Evolutionary conservation across 2,329 filamentous ascomycete genomes (phyloP), one percentile per base, ranked within the genome.

Genomic region (Alternaria rosae): DNA sequence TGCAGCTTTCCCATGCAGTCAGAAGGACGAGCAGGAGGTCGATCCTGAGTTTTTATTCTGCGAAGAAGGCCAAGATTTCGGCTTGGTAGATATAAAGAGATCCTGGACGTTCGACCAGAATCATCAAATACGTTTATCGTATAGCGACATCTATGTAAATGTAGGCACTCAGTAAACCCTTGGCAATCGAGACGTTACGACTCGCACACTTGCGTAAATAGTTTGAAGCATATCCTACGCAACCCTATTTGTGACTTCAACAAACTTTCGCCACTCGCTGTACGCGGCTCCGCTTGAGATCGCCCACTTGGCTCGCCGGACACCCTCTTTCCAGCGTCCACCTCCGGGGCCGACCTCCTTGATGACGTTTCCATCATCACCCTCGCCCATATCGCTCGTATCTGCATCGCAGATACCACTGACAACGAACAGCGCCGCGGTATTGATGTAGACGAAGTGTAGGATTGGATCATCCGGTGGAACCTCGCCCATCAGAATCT

Each of bases 361-460:
- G 65, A 97, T 87, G 48, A 97, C 92, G 43, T 89, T 85, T 0
- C 92, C 92, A 72, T 94, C 91, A 71, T 97, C 92, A 1, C 90
- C 92, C 48, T 85, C 82, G 1, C 92, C 92, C 91, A 96, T 92
- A 74, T 88, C 82, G 76, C 92, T 96, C 28, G 85, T 86, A 60
- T 97, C 91, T 0, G 91, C 88, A 67, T 98, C 94, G 76, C 93
- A 97, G 32, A 97, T 84, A 4, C 95, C 95, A 3, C 92, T 91
- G 4, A 91, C 87, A 0, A 97, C 94, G 55, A 99, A 86, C 54
- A 99, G 82, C 2, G 93, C 92, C 0, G 94, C 94, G 2, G 94
- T 92, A 76, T 99, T 99, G 81, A 98, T 91, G 54, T 98, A 85
- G 20, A 99, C 93, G 75, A 99, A 99, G 76, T 97, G 91, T 64